Evolutionary conservation across 306 rosid species (phyloP).

Genomic region (Prunus campanulata): DNA sequence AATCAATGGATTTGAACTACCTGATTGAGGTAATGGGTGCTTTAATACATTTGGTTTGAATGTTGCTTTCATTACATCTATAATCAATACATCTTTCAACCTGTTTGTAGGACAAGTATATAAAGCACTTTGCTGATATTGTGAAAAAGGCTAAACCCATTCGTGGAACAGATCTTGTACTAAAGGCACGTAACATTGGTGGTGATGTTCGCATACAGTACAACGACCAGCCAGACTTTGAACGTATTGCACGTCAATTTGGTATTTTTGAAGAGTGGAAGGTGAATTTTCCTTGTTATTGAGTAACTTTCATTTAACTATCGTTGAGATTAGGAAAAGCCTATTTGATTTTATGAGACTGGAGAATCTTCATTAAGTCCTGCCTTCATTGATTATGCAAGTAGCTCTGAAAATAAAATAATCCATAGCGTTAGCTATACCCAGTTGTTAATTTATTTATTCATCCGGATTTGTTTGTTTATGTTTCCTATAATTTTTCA

Average conservation of each 20-base stretch:
- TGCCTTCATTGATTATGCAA: not conserved
- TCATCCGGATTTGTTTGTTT: constrained; percentile 6
- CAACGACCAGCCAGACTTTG: constrained; percentile 61
- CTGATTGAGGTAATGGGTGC: constrained; percentile 67
- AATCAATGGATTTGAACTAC: constrained; percentile 83
- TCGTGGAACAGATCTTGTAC: constrained; percentile 61
- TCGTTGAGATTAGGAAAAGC: not conserved
- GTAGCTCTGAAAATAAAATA: not conserved
- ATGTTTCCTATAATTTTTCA: constrained; percentile 33
- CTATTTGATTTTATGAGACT: not conserved
- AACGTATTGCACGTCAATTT: constrained; percentile 69
- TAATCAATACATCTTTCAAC: constrained; percentile 20
- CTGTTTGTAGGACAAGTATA: constrained; percentile 60
- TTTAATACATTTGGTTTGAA: constrained; percentile 9
- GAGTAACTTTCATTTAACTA: constrained; percentile 5
- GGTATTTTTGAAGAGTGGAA: constrained; percentile 98
- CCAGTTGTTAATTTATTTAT: constrained; percentile 16
- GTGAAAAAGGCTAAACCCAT: constrained; percentile 69
- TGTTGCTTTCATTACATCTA: constrained; percentile 14
- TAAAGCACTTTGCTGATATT: constrained; percentile 52
- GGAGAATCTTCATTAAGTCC: not conserved
- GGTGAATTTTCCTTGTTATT: constrained; percentile 41
- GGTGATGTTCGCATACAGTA: constrained; percentile 75
- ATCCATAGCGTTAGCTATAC: not conserved
- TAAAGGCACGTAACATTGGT: constrained; percentile 63